Base-by-base conservation (phyloP, 202 grass and related monocot species). In the Tripidium arundinaceum region DNA sequence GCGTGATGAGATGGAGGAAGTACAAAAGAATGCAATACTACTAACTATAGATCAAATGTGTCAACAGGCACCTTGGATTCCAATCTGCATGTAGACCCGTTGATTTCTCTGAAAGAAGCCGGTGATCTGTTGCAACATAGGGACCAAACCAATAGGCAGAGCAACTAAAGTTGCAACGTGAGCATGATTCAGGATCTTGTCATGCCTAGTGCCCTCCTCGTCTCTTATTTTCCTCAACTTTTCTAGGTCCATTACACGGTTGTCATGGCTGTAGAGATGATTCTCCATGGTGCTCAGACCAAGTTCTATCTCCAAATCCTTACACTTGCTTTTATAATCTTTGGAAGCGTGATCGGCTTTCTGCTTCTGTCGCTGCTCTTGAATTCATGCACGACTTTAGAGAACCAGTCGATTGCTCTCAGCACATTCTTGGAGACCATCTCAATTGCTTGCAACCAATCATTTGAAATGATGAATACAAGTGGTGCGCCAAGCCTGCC, bases 391-490 rank as follows among this genome's bases (percentile, higher is more conserved):
- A 91, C 43, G 0, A 85, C 19, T 43, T 74, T 83, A 16, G 61
- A 33, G 77, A 94, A 94, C 49, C 66, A 27, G 27, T 40, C 24
- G 46, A 94, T 92, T 72, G 76, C 64, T 62, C 68, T 81, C 28
- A 90, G 40, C 27, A 72, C 71, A n/a, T 92, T 86, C 46, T 87
- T 87, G 8, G 94, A 89, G 36, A 90, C 86, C 43, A 49, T 83
- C 14, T 89, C 75, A 1, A 83, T 90, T 7, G 76, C 91, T 73
- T 90, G 87, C 37, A 62, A 83, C 94, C 94, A 97, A 70, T 97
- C 94, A 69, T 92, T 94, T 59, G 87, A 86, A 50, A 92, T 79
- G 21, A 97, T 0, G 66, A 92, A 94, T 79, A 64, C 73, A 21
- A 81, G 45, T 0, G 76, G 89, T 0, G 87, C 90, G 1, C 87